phyloP scores from a whole-genome alignment of 2,329 filamentous ascomycete species.

The Alternaria angustiovoidea region DNA sequence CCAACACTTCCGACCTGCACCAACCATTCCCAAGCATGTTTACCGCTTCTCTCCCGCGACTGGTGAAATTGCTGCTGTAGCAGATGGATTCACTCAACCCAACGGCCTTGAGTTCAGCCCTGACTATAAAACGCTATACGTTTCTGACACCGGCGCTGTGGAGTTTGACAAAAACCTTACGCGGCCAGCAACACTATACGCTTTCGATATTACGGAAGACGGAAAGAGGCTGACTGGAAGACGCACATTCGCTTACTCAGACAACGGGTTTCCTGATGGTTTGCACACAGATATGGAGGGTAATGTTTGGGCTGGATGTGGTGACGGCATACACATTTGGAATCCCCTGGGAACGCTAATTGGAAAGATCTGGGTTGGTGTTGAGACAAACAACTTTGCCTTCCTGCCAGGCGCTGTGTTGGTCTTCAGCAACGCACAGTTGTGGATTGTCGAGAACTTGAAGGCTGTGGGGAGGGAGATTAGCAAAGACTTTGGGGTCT shows the following conservation, averaged over 20 bases:
- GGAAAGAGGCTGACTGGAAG: constrained; percentile 47
- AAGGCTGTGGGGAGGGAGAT: constrained; percentile 48
- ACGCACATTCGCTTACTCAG: constrained; percentile 64
- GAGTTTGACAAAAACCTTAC: constrained; percentile 45
- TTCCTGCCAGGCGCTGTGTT: constrained; percentile 46
- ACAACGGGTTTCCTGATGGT: constrained; percentile 67
- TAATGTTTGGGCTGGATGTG: constrained; percentile 65
- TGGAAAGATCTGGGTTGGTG: constrained; percentile 65
- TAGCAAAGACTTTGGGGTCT: constrained; percentile 44
- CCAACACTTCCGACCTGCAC: constrained; percentile 42
- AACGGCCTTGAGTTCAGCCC: constrained; percentile 58
- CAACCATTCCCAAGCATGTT: constrained; percentile 45
- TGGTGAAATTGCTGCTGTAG: constrained; percentile 52
- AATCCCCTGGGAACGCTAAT: constrained; percentile 59
- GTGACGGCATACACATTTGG: constrained; percentile 65
- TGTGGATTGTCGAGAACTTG: constrained; percentile 49
- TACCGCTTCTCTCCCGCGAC: constrained; percentile 56
- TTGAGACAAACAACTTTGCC: constrained; percentile 48
- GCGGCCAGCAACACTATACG: constrained; percentile 54
- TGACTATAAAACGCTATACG: constrained; percentile 55
- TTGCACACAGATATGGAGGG: constrained; percentile 62
- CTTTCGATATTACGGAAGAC: constrained; percentile 52
- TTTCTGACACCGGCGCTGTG: constrained; percentile 58
- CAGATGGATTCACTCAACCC: constrained; percentile 53
- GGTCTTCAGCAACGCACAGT: constrained; percentile 46